Evolutionary conservation across 2,329 filamentous ascomycete genomes (phyloP).

Genomic region (Pyrenochaeta sp.): DNA sequence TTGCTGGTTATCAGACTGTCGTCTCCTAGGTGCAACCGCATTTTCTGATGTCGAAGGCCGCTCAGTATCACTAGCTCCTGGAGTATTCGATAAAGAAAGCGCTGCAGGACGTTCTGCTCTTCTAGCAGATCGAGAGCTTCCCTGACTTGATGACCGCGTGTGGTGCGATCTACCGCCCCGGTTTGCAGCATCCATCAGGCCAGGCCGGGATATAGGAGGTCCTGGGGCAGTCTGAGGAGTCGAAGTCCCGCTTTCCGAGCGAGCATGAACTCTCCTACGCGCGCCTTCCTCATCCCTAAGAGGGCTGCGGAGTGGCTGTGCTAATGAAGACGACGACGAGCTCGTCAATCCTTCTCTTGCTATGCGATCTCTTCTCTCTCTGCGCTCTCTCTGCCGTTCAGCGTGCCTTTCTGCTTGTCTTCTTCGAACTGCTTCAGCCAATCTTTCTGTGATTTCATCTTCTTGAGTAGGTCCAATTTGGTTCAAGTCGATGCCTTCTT

Average conservation of each 20-base stretch:
- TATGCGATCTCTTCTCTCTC: slow-evolving; percentile 41
- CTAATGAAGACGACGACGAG: slow-evolving; percentile 29
- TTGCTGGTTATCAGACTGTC: slow-evolving; percentile 53
- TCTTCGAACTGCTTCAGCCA: slow-evolving; percentile 85
- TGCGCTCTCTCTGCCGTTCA: slow-evolving; percentile 60
- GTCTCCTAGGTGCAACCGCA: slow-evolving; percentile 36
- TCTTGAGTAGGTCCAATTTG: slow-evolving; percentile 85
- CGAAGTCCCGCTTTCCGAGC: slow-evolving; percentile 45
- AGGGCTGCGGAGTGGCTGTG: slow-evolving; percentile 37
- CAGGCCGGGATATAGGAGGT: slow-evolving; percentile 57
- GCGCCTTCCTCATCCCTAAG: slow-evolving; percentile 37
- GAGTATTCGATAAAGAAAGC: slow-evolving; percentile 42
- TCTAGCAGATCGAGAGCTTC: slow-evolving; percentile 51
- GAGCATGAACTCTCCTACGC: slow-evolving; percentile 40
- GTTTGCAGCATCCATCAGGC: slow-evolving; percentile 53
- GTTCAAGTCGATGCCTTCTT: slow-evolving; percentile 88
- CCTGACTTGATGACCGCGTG: slow-evolving; percentile 56
- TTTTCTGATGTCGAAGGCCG: slow-evolving; percentile 36
- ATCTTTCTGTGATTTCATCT: slow-evolving; percentile 87
- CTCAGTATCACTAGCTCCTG: slow-evolving; percentile 64
- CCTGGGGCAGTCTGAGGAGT: slow-evolving; percentile 42
- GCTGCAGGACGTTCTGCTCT: slow-evolving; percentile 40
- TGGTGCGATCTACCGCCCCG: slow-evolving; percentile 40
- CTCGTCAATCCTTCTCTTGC: slow-evolving; percentile 49
- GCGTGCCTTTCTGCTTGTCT: slow-evolving; percentile 71